Evolutionary conservation across 2,329 filamentous ascomycete genomes (phyloP).

Genomic region (Pseudogymnoascus sp.): DNA sequence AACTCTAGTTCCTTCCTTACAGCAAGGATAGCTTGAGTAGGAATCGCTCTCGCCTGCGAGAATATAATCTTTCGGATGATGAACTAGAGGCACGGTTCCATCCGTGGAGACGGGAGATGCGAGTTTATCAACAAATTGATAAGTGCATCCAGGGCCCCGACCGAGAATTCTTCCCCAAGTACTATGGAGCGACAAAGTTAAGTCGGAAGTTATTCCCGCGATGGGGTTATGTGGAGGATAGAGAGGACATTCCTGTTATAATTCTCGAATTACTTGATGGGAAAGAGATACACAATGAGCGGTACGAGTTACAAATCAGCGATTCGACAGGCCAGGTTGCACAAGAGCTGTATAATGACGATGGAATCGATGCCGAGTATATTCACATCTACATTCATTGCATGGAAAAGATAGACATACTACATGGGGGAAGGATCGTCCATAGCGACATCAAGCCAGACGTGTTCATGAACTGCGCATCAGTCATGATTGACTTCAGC

Average conservation of each 20-base stretch:
- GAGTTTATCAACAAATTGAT: background rate
- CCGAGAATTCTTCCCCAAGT: background rate
- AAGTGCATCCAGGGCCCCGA: background rate
- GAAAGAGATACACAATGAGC: background rate
- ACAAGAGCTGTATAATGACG: background rate
- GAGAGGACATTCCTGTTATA: background rate
- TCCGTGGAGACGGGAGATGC: background rate
- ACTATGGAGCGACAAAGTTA: background rate
- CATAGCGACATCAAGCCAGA: background rate
- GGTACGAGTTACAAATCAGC: background rate
- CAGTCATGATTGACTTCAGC: background rate
- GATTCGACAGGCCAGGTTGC: background rate
- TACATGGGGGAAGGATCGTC: background rate
- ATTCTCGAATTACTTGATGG: background rate
- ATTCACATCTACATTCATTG: background rate
- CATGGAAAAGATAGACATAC: background rate
- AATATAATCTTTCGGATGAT: background rate
- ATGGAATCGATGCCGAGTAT: background rate
- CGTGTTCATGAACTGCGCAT: background rate
- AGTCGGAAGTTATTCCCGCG: background rate
- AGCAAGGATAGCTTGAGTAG: too few species aligned
- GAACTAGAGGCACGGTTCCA: background rate
- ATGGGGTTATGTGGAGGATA: background rate
- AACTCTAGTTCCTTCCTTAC: background rate
- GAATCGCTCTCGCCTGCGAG: background rate